Evolutionary conservation across 2,329 filamentous ascomycete genomes (phyloP), one percentile per base, ranked within the genome.

Genomic region (Oidium heveae): DNA sequence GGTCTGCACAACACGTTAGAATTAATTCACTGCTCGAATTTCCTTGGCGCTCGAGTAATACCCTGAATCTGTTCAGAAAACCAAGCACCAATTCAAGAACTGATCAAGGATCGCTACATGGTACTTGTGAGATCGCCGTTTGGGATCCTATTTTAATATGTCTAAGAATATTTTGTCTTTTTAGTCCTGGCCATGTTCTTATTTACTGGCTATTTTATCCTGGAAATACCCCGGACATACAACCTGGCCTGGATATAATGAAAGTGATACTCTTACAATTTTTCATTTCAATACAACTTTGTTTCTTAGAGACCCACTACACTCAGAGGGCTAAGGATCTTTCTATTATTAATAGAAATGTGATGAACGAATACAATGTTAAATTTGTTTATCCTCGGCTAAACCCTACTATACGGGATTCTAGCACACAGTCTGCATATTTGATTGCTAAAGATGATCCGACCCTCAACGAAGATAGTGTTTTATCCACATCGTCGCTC

Each of bases 51-150:
- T 65, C 95, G 39, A 78, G 80, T 54, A 81, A 86, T 55, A 67
- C 96, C 39, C 75, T 80, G 28, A 78, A 75, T 58, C 71, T 85
- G 47, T 68, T 94, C 36, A 73, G 78, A 1, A 70, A 76, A 28
- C 78, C 81, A 37, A 81, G 78, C 20, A 85, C 87, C 18, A 79
- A 88, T 59, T 80, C 84, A 28, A 79, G 87, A 64, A 82, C 86
- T 33, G 84, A 95, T 67, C 86, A 89, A 0, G 82, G 91, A 64
- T 78, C 80, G 55, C 75, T 76, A 28, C 77, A 82, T 12, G 89
- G 98, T 66, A 91, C 98, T 12, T 98, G 91, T 91, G 88, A 98
- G 67, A 69, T 98, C 52, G 77, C 82, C 1, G 75, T 96, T 8
- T 98, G 91, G 91, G 88, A 96, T 65, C 91, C 93, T 34, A 75